phyloP scores from a whole-genome alignment of 208 protist genomes.

The Acanthamoeba castellanii region DNA sequence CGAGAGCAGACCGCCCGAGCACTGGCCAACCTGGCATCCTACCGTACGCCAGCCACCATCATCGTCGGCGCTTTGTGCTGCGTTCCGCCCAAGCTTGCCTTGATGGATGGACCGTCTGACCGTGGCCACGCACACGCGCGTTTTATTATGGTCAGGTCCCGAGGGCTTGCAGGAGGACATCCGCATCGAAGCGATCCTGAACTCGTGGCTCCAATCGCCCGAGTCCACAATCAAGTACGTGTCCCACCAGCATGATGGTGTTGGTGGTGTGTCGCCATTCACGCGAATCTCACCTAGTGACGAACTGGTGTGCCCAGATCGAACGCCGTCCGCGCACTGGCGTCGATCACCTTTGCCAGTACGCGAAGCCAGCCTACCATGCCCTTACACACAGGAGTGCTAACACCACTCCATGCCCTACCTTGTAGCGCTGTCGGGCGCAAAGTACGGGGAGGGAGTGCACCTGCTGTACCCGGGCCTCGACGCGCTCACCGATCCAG shows the following conservation, averaged over 20 bases:
- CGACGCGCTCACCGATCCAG: background rate
- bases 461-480: conserved; percentile 40
- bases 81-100: background rate
- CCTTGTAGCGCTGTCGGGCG: background rate
- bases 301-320: background rate
- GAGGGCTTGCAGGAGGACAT: background rate
- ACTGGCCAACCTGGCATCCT: background rate
- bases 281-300: background rate
- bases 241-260: background rate
- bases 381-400: background rate
- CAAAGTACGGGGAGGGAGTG: conserved; percentile 55
- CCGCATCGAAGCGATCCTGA: background rate
- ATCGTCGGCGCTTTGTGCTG: background rate
- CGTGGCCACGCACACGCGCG: too few relatives aligned
- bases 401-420: too few relatives aligned
- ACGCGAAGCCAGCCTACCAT: background rate
- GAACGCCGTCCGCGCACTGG: background rate
- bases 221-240: background rate
- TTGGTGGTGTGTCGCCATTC: background rate
- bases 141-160: background rate
- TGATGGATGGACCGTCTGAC: too few relatives aligned
- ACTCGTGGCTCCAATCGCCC: conserved; percentile 7
- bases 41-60: background rate
- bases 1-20: background rate
- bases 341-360: conserved; percentile 33